Conservation (phyloP, 2,329 filamentous ascomycete species). For the Fusarium floridanum region DNA sequence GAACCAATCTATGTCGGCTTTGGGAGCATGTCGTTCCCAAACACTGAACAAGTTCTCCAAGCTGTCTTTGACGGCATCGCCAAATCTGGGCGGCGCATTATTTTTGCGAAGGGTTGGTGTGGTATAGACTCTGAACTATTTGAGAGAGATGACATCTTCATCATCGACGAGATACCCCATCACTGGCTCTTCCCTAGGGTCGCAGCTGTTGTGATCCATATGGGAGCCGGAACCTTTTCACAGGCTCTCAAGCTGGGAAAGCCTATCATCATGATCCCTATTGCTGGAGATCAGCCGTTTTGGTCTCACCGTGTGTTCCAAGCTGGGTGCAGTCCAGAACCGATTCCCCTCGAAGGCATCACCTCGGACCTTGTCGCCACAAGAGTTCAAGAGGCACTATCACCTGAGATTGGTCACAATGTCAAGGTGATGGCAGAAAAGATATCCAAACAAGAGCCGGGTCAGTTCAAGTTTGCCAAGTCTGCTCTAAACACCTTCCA, state of each 20-base stretch:
- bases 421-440: background rate
- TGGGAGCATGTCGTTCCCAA: conserved; percentile 1
- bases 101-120: background rate
- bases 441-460: background rate
- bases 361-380: background rate
- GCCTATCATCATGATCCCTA: background rate
- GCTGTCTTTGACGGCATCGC: background rate
- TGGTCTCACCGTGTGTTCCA: background rate
- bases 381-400: background rate
- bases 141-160: background rate
- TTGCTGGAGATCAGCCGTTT: background rate
- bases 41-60: background rate
- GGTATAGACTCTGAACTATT: background rate
- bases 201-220: background rate
- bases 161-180: background rate
- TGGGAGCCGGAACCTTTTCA: background rate
- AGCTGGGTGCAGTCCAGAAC: background rate
- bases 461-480: background rate
- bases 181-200: background rate
- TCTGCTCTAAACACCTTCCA: background rate
- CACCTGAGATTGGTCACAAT: background rate
- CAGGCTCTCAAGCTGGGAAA: background rate
- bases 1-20: background rate
- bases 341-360: background rate
- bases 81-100: background rate